phyloP scores from a whole-genome alignment of 345 rosid species.

The Schrenkiella parvula region DNA sequence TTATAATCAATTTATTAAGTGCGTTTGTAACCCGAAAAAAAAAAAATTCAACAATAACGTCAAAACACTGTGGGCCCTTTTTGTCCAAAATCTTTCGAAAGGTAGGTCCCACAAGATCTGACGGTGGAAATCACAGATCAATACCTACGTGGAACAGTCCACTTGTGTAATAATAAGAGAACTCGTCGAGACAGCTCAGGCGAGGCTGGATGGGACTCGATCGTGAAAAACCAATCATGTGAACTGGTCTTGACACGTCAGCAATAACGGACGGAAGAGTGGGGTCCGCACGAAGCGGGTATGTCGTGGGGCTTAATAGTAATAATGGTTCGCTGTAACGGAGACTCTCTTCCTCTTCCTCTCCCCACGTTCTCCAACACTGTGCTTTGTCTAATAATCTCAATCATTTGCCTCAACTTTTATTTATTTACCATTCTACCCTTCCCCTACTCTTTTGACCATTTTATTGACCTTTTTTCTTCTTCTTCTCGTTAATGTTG shows the following conservation, averaged over 20 bases:
- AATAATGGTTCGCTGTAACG: conserved; percentile 30
- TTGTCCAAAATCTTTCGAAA: background rate
- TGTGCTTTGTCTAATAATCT: conserved; percentile 22
- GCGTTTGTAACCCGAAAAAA: background rate
- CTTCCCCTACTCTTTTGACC: conserved; percentile 1
- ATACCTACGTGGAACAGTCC: conserved; percentile 18
- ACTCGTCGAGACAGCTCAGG: conserved; percentile 53
- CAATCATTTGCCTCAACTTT: conserved; percentile 40
- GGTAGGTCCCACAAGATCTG: conserved; percentile 25
- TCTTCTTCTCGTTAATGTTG: background rate
- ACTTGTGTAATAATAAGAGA: background rate
- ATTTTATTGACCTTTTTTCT: background rate
- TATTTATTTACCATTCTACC: conserved; percentile 33
- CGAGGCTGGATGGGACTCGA: conserved; percentile 38
- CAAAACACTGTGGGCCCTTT: background rate
- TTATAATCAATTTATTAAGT: too few relatives aligned
- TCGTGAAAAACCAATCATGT: conserved; percentile 62
- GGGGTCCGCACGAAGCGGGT: conserved; percentile 25
- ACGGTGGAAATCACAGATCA: conserved; percentile 35
- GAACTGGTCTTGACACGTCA: conserved; percentile 48
- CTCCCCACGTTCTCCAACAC: conserved; percentile 56
- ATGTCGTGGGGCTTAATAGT: conserved; percentile 23
- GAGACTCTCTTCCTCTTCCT: conserved; percentile 9
- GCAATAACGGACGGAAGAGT: conserved; percentile 20
- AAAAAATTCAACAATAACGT: background rate